Conservation (phyloP, 2,329 filamentous ascomycete genomes). For the Colletotrichum neosansevieriae region DNA sequence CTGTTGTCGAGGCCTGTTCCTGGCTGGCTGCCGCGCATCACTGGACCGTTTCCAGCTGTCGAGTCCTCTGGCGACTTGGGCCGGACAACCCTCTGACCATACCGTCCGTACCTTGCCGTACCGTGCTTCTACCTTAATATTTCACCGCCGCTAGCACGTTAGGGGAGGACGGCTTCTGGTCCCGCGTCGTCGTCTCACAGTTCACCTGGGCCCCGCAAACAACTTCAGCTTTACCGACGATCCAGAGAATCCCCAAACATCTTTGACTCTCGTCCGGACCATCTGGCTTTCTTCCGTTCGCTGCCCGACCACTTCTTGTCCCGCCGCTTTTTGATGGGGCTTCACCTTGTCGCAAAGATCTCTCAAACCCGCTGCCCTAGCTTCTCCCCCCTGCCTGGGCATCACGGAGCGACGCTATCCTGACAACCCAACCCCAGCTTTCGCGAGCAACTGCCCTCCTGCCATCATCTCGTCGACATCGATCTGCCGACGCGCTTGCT, state of each 20-base stretch:
- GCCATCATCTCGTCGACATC: constrained; percentile 35
- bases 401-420: constrained; percentile 35
- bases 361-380: constrained; percentile 24
- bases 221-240: constrained; percentile 41
- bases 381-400: constrained; percentile 29
- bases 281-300: constrained; percentile 34
- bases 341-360: constrained; percentile 25
- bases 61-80: constrained; percentile 15
- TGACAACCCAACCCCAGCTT: constrained; percentile 33
- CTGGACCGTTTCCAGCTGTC: constrained; percentile 40
- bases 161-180: constrained; percentile 40
- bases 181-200: constrained; percentile 41
- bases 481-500: constrained; percentile 37
- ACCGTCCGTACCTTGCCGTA: constrained; percentile 22
- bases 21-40: constrained; percentile 34
- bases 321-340: constrained; percentile 35
- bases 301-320: constrained; percentile 26
- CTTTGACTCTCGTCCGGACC: constrained; percentile 23
- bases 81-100: constrained; percentile 33
- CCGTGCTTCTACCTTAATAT: constrained; percentile 35
- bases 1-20: constrained; percentile 34
- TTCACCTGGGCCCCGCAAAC: constrained; percentile 42
- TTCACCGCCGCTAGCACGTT: constrained; percentile 40
- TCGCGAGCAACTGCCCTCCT: constrained; percentile 38
- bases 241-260: constrained; percentile 31